Conservation (phyloP, 805 yeast species). For the Candida nemodendra region DNA sequence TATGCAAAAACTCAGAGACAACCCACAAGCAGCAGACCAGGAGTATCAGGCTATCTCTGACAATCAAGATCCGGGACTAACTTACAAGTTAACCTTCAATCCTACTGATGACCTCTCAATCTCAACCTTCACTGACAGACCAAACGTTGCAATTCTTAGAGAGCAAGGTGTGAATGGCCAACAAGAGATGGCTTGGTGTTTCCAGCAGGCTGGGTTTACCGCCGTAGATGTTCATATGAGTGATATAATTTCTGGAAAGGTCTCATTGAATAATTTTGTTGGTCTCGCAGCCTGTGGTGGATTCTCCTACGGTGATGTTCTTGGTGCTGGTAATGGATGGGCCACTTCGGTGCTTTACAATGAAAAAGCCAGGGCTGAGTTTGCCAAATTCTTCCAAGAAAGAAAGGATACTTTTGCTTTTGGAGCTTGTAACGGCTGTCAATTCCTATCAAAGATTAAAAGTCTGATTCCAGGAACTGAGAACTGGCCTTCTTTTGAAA, state of each 20-base stretch:
- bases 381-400: constrained; percentile 75
- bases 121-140: constrained; percentile 44
- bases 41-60: constrained; percentile 76
- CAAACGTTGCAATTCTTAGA: constrained; percentile 92
- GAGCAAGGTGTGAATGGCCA: constrained; percentile 99
- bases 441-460: constrained; percentile 84
- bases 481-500: constrained; percentile 94
- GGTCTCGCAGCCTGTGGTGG: constrained; percentile 99
- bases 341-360: constrained; percentile 93
- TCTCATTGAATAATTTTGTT: constrained; percentile 72
- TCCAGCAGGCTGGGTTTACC: constrained; percentile 91
- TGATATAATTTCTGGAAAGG: constrained; percentile 75
- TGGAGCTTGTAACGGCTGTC: constrained; percentile 99
- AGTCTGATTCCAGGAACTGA: constrained; percentile 90
- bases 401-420: constrained; percentile 92
- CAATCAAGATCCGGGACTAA: constrained; percentile 86
- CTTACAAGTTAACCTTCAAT: constrained; percentile 72
- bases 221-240: constrained; percentile 97
- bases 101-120: constrained; percentile 50
- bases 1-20: constrained; percentile 89
- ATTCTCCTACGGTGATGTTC: constrained; percentile 96
- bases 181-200: constrained; percentile 97
- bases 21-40: constrained; percentile 86
- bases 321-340: constrained; percentile 99
- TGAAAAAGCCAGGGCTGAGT: constrained; percentile 71